Evolutionary conservation across 2,329 filamentous ascomycete species (phyloP), one percentile per base, ranked within the genome.

Genomic region (Penicillium aurantiogriseum): DNA sequence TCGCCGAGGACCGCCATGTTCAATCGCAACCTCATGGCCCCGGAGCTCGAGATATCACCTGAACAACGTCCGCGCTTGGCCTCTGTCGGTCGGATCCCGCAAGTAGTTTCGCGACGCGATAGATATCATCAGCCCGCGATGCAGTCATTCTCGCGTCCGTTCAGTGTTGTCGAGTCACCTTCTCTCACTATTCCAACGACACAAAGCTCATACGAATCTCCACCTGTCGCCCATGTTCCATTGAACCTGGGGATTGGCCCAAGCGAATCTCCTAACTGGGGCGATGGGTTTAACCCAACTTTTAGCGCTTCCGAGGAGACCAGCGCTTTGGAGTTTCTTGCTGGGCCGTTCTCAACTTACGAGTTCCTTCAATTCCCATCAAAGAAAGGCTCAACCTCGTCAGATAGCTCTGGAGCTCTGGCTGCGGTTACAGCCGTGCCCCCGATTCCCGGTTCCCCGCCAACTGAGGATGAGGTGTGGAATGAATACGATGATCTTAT

Each of bases 401-500:
- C 89, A 0, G 90, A 79, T 63, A 83, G 85, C 65, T 91, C 89
- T 2, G 76, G 71, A 17, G 85, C 83, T 54, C 86, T 83, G 61
- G 80, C 81, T 13, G 83, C 83, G 6, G 85, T 87, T 4, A 89
- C 86, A 17, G 87, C 89, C 7, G 76, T 91, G 2, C 79, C 89
- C 23, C 88, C 89, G 0, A 77, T 79, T 3, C 80, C 84, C 1
- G 80, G 79, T 44, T 85, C 86, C 4, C 87, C 85, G 0, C 81
- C 88, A 4, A 85, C 79, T 1, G 90, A 95, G 63, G 93, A 97
- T 66, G 93, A 97, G 69, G 83, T 96, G 2, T 97, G 93, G 93
- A 88, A 92, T 51, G 93, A 96, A 74, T 97, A 95, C 69, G 88
- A 97, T 63, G 93, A 97, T 66, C 78, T 97, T 13, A 83, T 97